Conservation (phyloP, 2,329 filamentous ascomycete species). For the Alternaria hordeiaustralica region DNA sequence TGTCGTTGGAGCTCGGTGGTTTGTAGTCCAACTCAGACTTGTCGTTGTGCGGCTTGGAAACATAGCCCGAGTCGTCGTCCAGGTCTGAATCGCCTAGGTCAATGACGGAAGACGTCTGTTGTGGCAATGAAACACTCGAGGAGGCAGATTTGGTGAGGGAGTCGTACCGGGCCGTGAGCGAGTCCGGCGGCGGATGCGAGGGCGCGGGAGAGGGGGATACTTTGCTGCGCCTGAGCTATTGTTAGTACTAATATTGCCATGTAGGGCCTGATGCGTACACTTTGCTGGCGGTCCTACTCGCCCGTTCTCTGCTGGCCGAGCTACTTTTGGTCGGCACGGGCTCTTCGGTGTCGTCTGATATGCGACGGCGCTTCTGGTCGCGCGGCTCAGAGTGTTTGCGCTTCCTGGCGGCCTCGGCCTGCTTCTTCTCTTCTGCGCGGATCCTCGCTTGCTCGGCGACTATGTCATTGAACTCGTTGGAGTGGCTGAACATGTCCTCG, state of each 20-base stretch:
- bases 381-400: constrained; percentile 36
- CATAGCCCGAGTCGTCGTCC: constrained; percentile 14
- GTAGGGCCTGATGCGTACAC: constrained; percentile 18
- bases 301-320: constrained; percentile 14
- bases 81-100: constrained; percentile 36
- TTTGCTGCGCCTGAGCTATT: constrained; percentile 28
- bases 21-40: neutral
- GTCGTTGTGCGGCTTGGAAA: constrained; percentile 12
- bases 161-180: constrained; percentile 41
- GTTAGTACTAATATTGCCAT: constrained; percentile 1
- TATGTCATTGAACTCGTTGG: constrained; percentile 47
- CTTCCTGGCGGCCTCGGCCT: constrained; percentile 35
- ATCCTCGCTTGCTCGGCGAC: constrained; percentile 48
- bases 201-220: constrained; percentile 33
- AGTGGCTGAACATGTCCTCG: constrained; percentile 53
- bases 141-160: constrained; percentile 28
- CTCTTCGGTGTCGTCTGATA: constrained; percentile 26
- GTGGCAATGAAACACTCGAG: constrained; percentile 5
- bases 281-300: constrained; percentile 17
- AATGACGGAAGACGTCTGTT: constrained; percentile 27
- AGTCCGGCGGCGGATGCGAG: constrained; percentile 17
- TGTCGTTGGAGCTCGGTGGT: neutral
- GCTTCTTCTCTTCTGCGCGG: constrained; percentile 36
- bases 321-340: constrained; percentile 8
- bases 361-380: constrained; percentile 29